Evolutionary conservation across 306 rosid genomes (phyloP).

Genomic region (Acacia crassicarpa): DNA sequence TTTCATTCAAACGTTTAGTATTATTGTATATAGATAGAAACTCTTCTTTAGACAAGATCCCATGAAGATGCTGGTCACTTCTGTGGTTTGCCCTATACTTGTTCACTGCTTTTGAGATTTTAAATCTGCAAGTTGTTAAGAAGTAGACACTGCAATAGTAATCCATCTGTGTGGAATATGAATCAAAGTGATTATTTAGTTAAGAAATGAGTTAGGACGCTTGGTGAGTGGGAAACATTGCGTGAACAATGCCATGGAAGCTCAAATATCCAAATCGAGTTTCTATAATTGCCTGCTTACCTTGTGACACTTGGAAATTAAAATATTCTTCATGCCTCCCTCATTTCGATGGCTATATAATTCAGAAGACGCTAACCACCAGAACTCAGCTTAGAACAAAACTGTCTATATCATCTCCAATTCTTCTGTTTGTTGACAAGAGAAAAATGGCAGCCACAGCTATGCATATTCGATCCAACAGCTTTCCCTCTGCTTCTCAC

Average conservation of each 20-base stretch:
- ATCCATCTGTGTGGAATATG: not conserved
- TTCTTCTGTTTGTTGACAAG: not conserved
- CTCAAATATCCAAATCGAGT: not conserved
- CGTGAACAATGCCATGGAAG: constrained; percentile 10
- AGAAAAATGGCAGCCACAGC: constrained; percentile 36
- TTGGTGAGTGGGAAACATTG: constrained; percentile 32
- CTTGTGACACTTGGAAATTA: constrained; percentile 22
- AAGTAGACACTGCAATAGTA: not conserved
- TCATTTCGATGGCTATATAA: constrained; percentile 19
- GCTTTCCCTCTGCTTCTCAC: constrained; percentile 34
- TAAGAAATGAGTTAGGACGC: constrained; percentile 25
- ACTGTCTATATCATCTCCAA: not conserved
- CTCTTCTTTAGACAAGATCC: constrained; percentile 24
- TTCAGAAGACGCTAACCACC: constrained; percentile 5
- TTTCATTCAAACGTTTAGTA: not conserved
- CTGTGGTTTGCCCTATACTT: not conserved
- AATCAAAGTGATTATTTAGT: constrained; percentile 27
- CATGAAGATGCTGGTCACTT: constrained; percentile 20
- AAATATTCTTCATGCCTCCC: constrained; percentile 31
- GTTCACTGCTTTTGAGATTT: not conserved
- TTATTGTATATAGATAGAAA: not conserved
- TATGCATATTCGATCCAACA: constrained; percentile 37
- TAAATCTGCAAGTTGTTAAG: constrained; percentile 15
- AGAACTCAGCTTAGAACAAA: not conserved
- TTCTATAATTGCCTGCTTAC: not conserved